Conservation (phyloP, 306 rosid genomes). For the Ormosia semicastrata region DNA sequence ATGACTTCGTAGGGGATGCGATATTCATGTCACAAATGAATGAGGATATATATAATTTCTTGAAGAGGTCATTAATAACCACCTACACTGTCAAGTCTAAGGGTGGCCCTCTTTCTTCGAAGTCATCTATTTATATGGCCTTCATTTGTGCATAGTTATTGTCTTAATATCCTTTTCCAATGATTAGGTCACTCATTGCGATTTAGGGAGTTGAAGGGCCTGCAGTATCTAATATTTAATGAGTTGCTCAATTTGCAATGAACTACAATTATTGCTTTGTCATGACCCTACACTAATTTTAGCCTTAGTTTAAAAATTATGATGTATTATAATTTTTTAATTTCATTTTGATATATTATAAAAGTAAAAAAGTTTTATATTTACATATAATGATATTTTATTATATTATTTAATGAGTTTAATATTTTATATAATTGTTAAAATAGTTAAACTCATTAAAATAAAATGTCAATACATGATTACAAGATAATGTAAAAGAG, state of each 20-base stretch:
- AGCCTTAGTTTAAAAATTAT: not conserved
- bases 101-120: constrained; percentile 30
- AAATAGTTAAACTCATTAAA: no score
- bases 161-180: constrained; percentile 35
- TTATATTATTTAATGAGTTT: no score
- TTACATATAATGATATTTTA: no score
- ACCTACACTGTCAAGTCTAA: not conserved
- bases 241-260: not conserved
- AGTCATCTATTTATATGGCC: constrained; percentile 27
- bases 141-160: constrained; percentile 23
- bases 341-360: no score
- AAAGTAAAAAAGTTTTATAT: no score
- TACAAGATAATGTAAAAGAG: no score
- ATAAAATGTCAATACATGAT: no score
- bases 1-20: not conserved
- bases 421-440: no score
- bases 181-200: constrained; percentile 23
- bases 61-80: constrained; percentile 5
- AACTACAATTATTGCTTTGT: not conserved
- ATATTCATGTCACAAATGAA: constrained; percentile 10
- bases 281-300: not conserved
- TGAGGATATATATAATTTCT: constrained; percentile 7
- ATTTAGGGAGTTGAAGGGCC: not conserved
- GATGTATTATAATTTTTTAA: no score
- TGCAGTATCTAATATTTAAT: not conserved